Evolutionary conservation across 768 basidiomycete genomes (phyloP).

Genomic region (Chalciporus sphaerocephalus): DNA sequence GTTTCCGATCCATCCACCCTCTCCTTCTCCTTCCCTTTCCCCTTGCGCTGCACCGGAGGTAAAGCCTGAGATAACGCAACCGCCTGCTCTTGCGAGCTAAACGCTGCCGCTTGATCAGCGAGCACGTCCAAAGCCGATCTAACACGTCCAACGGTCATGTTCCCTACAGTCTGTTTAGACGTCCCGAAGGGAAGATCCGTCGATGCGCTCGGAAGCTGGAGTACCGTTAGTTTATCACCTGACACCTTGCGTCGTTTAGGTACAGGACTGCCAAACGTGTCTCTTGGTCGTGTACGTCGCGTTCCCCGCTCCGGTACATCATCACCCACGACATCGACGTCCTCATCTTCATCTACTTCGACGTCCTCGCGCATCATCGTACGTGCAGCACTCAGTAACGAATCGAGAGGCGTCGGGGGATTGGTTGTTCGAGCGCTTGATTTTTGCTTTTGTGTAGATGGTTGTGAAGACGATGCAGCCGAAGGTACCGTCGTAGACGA

Average conservation of each 20-base stretch:
- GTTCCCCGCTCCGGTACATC: constrained; percentile 16
- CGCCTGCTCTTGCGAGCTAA: constrained; percentile 36
- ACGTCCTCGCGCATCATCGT: constrained; percentile 46
- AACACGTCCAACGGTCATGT: constrained; percentile 24
- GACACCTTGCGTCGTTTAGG: constrained; percentile 37
- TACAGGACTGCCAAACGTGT: constrained; percentile 33
- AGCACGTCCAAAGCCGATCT: constrained; percentile 65
- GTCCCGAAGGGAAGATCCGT: background rate
- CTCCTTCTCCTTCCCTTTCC: constrained; percentile 24
- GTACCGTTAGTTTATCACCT: constrained; percentile 8
- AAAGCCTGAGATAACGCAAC: background rate
- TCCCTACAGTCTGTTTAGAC: background rate
- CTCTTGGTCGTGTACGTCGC: constrained; percentile 26
- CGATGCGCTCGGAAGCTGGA: constrained; percentile 2
- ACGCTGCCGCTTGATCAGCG: constrained; percentile 66
- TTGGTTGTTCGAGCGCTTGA: constrained; percentile 19
- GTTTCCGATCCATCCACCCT: constrained; percentile 6
- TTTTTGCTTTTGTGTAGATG: constrained; percentile 16
- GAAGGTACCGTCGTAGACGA: constrained; percentile 31
- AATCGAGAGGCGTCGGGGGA: constrained; percentile 51
- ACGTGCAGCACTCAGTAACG: constrained; percentile 56
- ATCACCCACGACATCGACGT: constrained; percentile 19
- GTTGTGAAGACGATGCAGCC: constrained; percentile 18
- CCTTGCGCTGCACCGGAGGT: constrained; percentile 16
- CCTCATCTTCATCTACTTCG: constrained; percentile 29